These are phyloP conservation scores for Coniophora puteana DNA, from an alignment of 1,284 basidiomycete species.

Conservation along the genomic window DNA sequence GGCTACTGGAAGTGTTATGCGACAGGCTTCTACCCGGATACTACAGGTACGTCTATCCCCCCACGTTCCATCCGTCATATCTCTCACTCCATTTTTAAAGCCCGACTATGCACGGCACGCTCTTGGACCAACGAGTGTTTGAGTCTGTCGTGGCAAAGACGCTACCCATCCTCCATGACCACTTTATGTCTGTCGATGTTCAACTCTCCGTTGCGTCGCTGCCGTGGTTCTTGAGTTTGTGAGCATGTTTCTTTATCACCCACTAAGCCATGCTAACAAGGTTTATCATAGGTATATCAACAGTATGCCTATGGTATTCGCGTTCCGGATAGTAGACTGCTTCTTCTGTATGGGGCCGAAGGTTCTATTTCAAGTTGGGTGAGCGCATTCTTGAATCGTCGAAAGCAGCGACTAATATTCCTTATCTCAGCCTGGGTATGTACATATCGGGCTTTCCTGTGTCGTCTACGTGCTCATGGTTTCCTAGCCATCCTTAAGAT, in stretches of 20 bases:
- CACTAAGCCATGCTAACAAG: slow-evolving; percentile 6
- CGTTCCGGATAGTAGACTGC: slow-evolving; percentile 98
- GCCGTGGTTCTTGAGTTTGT: slow-evolving; percentile 97
- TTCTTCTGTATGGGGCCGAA: slow-evolving; percentile 99
- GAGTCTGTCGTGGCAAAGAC: slow-evolving; percentile 93
- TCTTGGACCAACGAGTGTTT: slow-evolving; percentile 97
- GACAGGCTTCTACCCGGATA: slow-evolving; percentile 95
- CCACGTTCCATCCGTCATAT: background rate
- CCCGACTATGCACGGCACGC: slow-evolving; percentile 97
- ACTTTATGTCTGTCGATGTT: slow-evolving; percentile 90
- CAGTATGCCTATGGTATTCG: slow-evolving; percentile 99
- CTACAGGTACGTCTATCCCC: slow-evolving; percentile 69
- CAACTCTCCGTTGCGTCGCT: slow-evolving; percentile 96
- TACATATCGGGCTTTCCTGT: slow-evolving; percentile 12
- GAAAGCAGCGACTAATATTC: slow-evolving; percentile 12
- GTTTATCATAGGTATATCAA: slow-evolving; percentile 77
- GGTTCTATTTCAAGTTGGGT: slow-evolving; percentile 97
- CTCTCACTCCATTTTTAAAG: slow-evolving; percentile 37
- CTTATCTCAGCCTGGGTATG: slow-evolving; percentile 42
- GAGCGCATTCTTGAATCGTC: slow-evolving; percentile 28
- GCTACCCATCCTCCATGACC: slow-evolving; percentile 90
- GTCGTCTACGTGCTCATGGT: slow-evolving; percentile 9
- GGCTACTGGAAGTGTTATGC: slow-evolving; percentile 94
- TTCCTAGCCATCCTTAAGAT: slow-evolving; percentile 94
- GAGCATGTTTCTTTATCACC: slow-evolving; percentile 26